These are phyloP conservation scores for Orbilia ellipsospora DNA, from an alignment of 2,329 filamentous ascomycete genomes.

Conservation along the genomic window DNA sequence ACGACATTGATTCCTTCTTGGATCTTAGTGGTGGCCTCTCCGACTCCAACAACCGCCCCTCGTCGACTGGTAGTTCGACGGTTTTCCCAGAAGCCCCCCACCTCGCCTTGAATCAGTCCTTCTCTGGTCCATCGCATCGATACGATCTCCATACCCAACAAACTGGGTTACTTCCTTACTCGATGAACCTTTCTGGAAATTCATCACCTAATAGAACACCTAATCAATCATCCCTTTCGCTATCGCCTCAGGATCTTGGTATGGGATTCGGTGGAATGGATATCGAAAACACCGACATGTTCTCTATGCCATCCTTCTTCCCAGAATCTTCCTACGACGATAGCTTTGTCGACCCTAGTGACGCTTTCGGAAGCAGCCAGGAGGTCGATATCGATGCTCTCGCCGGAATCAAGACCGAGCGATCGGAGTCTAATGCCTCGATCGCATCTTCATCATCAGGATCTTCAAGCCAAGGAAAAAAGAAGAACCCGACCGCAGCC, in stretches of 20 bases:
- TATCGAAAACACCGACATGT: constrained; percentile 65
- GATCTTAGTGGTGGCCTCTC: constrained; percentile 53
- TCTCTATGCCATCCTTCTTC: constrained; percentile 77
- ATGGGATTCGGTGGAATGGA: constrained; percentile 58
- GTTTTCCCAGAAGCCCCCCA: constrained; percentile 57
- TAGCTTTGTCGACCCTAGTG: constrained; percentile 47
- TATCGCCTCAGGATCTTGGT: constrained; percentile 65
- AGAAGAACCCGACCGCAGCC: constrained; percentile 63
- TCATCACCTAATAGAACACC: constrained; percentile 72
- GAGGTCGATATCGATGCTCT: constrained; percentile 76
- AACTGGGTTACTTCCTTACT: constrained; percentile 88
- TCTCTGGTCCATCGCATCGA: constrained; percentile 88
- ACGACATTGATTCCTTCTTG: constrained; percentile 57
- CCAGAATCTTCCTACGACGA: constrained; percentile 72
- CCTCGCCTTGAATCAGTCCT: constrained; percentile 60
- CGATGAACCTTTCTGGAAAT: constrained; percentile 67
- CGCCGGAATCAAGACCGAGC: constrained; percentile 63
- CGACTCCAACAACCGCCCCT: constrained; percentile 53
- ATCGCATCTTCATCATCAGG: constrained; percentile 57
- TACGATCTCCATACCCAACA: constrained; percentile 96
- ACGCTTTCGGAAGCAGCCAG: constrained; percentile 72
- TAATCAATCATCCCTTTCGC: constrained; percentile 66
- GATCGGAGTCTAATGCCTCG: constrained; percentile 56
- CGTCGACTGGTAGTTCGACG: constrained; percentile 54
- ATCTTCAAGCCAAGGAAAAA: constrained; percentile 67